These are phyloP conservation scores for Sindora glabra DNA, from an alignment of 306 rosid species.

Conservation along the genomic window DNA sequence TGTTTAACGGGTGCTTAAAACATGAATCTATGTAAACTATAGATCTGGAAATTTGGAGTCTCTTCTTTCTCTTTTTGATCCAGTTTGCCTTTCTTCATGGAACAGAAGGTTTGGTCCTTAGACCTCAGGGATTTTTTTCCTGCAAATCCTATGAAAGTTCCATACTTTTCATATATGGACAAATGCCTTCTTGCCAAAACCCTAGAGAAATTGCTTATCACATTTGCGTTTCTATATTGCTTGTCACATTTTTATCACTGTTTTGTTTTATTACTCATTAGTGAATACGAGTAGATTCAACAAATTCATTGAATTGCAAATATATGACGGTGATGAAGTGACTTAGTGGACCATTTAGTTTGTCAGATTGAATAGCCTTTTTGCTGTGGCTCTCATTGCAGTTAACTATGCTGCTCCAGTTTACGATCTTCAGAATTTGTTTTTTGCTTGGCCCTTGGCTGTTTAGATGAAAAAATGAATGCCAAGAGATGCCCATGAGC, in stretches of 20 bases:
- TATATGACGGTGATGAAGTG: not conserved
- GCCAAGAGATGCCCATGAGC: not conserved
- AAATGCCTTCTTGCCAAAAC: too few relatives aligned
- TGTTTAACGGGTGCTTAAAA: too few relatives aligned
- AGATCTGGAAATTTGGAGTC: too few relatives aligned
- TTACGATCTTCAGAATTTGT: not conserved
- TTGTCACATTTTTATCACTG: not conserved
- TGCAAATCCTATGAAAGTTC: too few relatives aligned
- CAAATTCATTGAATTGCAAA: not conserved
- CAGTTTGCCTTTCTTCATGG: too few relatives aligned
- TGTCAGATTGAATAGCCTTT: not conserved
- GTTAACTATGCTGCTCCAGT: not conserved
- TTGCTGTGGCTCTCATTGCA: not conserved
- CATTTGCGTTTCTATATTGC: not conserved
- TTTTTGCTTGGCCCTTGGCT: not conserved
- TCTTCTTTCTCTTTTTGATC: too few relatives aligned
- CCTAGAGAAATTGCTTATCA: not conserved
- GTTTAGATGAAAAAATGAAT: not conserved
- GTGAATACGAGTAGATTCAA: not conserved
- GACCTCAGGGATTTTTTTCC: too few relatives aligned
- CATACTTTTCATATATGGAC: too few relatives aligned
- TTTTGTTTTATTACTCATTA: not conserved
- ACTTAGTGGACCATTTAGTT: not conserved
- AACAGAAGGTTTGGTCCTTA: too few relatives aligned
- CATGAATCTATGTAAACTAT: too few relatives aligned